Base-by-base conservation (phyloP, 2,329 filamentous ascomycete species). In the Dothideomycetidae sp. region DNA sequence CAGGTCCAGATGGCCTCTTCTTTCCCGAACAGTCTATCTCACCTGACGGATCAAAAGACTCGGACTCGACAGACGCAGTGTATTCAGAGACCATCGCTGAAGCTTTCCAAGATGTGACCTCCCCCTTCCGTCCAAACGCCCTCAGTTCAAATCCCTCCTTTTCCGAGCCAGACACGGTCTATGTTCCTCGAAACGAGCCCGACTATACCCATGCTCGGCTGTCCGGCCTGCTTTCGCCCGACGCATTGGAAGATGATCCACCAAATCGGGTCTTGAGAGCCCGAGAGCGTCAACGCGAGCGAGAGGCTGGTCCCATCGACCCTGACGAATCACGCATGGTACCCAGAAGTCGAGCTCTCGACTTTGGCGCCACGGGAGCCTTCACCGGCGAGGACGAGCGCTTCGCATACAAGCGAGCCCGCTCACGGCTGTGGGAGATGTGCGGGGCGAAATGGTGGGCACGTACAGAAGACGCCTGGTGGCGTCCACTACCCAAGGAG, bases 381-480 rank as follows among this genome's bases (percentile, higher is more conserved):
- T 80, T 88, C 49, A 86, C 78, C 0, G 82, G 82, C 10, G 79
- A 86, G 53, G 82, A 88, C 53, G 81, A 88, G 55, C 66, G 73
- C 10, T 90, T 90, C 53, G 81, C 81, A 0, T 86, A 84, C 48
- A 82, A 82, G 56, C 67, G 82, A 15, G 82, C 81, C 2, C 67
- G 73, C 30, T 82, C 77, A 46, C 64, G 82, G n/a, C 60, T 90
- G 3, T 90, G 81, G 81, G 81, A 90, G 58, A 73, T 90, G 53
- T 88, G 81, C 54, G 73, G 79, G 12, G 65, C 63, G 26, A 63
- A 69, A 43, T 88, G 81, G 81, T 82, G 83, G 61, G 66, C 67
- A 2, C 60, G 79, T 32, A 62, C 59, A 3, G 70, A 68, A 3
- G 59, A 64, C 5, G 65, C 57, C 5, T 86, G 81, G 80, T 79